These are phyloP conservation scores for Hyphopichia burtonii DNA, from an alignment of 1,139 yeast genomes.

Conservation along the genomic window DNA sequence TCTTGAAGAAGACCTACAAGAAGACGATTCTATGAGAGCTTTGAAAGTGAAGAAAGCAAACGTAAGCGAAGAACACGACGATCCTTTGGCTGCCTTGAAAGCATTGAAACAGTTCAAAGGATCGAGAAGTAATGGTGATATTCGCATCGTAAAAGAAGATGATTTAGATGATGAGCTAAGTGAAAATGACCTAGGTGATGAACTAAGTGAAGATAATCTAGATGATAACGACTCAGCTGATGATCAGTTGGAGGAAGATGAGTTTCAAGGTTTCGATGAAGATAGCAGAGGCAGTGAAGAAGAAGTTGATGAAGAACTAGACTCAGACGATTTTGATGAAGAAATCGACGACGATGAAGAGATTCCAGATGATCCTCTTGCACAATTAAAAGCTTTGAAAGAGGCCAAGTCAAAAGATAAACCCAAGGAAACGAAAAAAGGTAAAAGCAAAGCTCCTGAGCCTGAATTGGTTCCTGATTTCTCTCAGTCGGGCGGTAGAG, in stretches of 20 bases:
- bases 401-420: constrained; percentile 14
- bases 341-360: constrained; percentile 13
- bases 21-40: not conserved
- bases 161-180: constrained; percentile 22
- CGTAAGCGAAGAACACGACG: no score
- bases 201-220: constrained; percentile 15
- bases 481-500: constrained; percentile 44
- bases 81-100: constrained; percentile 22
- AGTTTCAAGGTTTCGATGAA: constrained; percentile 9
- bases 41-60: not conserved
- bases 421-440: constrained; percentile 3
- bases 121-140: constrained; percentile 5
- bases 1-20: not conserved
- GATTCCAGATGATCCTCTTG: constrained; percentile 32
- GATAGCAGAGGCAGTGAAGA: constrained; percentile 5
- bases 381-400: constrained; percentile 44
- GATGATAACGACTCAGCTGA: constrained; percentile 14
- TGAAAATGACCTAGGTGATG: constrained; percentile 14
- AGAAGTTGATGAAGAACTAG: constrained; percentile 9
- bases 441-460: constrained; percentile 11
- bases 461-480: constrained; percentile 10
- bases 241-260: constrained; percentile 5
- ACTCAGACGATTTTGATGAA: constrained; percentile 14
- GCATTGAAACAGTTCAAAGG: constrained; percentile 19
- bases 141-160: constrained; percentile 28